Evolutionary conservation across 345 rosid species (phyloP).

Genomic region (Microthlaspi erraticum): DNA sequence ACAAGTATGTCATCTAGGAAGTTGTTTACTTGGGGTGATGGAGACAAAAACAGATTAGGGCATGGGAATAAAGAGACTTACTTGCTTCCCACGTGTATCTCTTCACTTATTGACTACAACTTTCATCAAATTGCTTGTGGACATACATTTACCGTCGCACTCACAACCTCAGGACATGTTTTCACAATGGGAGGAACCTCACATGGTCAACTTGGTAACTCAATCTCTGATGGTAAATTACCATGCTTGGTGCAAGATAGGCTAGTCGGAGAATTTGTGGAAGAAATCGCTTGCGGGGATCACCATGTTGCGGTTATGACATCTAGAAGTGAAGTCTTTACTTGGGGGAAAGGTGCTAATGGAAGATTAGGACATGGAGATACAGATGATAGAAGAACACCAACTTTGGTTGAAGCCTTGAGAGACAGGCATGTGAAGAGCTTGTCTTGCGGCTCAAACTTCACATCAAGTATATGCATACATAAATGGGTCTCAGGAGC

Average conservation of each 20-base stretch:
- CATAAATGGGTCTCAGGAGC: slow-evolving; percentile 97
- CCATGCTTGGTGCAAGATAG: slow-evolving; percentile 85
- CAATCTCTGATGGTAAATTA: slow-evolving; percentile 69
- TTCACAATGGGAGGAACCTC: slow-evolving; percentile 84
- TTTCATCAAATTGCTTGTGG: slow-evolving; percentile 93
- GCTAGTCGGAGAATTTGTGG: slow-evolving; percentile 92
- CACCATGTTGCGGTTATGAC: slow-evolving; percentile 84
- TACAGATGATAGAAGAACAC: slow-evolving; percentile 68
- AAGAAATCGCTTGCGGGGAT: slow-evolving; percentile 90
- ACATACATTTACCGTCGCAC: slow-evolving; percentile 80
- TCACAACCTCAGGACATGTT: slow-evolving; percentile 94
- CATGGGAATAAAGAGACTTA: slow-evolving; percentile 89
- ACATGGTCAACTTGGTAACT: slow-evolving; percentile 81
- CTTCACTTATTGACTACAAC: slow-evolving; percentile 88
- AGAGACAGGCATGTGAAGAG: slow-evolving; percentile 85
- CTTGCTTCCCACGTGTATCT: slow-evolving; percentile 83
- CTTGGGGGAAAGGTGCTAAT: slow-evolving; percentile 96
- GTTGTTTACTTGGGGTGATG: slow-evolving; percentile 98
- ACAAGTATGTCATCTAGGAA: slow-evolving; percentile 64
- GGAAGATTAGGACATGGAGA: slow-evolving; percentile 97
- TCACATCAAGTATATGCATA: slow-evolving; percentile 86
- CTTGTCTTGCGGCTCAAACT: slow-evolving; percentile 93
- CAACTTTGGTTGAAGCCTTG: slow-evolving; percentile 82
- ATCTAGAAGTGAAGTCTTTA: slow-evolving; percentile 90
- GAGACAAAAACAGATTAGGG: slow-evolving; percentile 85